Percentiles rank a stretch among this genome's conserved stretches.
phyloP scores from a whole-genome alignment of 2,329 filamentous ascomycete species.

The Penicillium sp. region DNA sequence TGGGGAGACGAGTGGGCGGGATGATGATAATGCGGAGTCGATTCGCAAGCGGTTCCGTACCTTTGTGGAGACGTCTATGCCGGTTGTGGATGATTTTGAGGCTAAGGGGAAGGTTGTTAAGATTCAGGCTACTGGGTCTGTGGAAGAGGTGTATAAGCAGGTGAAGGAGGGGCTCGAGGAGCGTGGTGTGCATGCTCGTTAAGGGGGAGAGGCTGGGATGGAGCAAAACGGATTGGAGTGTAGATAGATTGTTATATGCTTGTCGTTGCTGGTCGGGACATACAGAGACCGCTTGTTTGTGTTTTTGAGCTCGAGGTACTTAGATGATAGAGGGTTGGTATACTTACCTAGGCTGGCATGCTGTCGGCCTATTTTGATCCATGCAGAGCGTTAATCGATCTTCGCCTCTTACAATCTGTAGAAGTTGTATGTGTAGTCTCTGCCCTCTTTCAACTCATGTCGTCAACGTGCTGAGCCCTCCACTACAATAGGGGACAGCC shows the following conservation, averaged over 20 bases:
- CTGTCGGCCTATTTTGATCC: neutral
- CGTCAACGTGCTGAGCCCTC: too few species aligned
- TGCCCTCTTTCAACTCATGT: too few species aligned
- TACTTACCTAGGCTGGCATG: neutral
- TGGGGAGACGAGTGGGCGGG: conserved; percentile 86
- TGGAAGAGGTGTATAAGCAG: conserved; percentile 64
- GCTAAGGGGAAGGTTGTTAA: conserved; percentile 76
- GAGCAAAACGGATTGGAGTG: neutral
- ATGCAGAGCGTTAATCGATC: neutral
- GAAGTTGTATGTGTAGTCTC: too few species aligned
- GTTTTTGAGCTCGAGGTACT: neutral
- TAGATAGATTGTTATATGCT: neutral
- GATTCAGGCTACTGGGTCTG: conserved; percentile 69
- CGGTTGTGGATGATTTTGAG: conserved; percentile 85
- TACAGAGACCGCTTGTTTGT: neutral
- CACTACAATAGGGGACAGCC: too few species aligned
- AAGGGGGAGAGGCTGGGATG: neutral
- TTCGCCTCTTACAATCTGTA: too few species aligned
- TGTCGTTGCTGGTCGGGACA: neutral
- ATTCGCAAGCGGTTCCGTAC: conserved; percentile 96
- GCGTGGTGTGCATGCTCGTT: conserved; percentile 40
- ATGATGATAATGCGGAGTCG: conserved; percentile 92
- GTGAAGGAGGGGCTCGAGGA: conserved; percentile 52
- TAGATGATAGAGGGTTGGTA: neutral
- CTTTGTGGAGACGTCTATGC: conserved; percentile 96